Conservation (phyloP, 2,329 filamentous ascomycete genomes). For the Cladosporium sp. region DNA sequence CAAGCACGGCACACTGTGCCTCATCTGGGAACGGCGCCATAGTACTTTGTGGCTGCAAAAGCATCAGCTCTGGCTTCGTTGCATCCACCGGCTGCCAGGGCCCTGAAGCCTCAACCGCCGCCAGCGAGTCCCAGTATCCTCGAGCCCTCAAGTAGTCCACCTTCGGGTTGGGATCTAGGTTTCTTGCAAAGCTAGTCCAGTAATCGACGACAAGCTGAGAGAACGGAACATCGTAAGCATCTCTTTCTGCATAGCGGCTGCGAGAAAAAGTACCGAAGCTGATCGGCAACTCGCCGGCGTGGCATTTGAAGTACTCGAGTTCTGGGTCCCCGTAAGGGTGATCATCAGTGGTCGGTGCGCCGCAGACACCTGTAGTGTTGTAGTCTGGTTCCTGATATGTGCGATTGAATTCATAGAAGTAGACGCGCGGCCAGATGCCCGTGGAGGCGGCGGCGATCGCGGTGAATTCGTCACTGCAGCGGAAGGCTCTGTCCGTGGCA, state of each 20-base stretch:
- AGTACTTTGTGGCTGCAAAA: neutral
- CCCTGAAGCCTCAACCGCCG: neutral
- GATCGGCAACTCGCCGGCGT: constrained; percentile 43
- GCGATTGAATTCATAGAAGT: constrained; percentile 44
- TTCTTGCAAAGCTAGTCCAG: neutral
- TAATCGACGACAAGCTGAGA: neutral
- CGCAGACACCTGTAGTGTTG: constrained; percentile 30
- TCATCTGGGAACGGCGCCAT: neutral
- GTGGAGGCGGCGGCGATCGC: constrained; percentile 38
- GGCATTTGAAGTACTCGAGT: constrained; percentile 46
- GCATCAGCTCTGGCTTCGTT: neutral
- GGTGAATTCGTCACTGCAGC: constrained; percentile 40
- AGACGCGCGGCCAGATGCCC: constrained; percentile 35
- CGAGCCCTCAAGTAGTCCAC: neutral
- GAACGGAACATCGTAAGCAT: neutral
- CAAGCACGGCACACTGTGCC: neutral
- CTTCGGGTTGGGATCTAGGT: neutral
- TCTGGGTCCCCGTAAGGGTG: constrained; percentile 39
- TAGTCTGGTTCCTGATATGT: constrained; percentile 39
- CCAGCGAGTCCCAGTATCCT: neutral
- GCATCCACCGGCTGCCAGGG: neutral
- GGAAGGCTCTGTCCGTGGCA: constrained; percentile 37
- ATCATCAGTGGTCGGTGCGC: constrained; percentile 29
- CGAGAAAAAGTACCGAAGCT: constrained; percentile 37
- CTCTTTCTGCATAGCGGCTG: neutral